Conservation (phyloP, 306 rosid genomes). For the Begonia peltatifolia region DNA sequence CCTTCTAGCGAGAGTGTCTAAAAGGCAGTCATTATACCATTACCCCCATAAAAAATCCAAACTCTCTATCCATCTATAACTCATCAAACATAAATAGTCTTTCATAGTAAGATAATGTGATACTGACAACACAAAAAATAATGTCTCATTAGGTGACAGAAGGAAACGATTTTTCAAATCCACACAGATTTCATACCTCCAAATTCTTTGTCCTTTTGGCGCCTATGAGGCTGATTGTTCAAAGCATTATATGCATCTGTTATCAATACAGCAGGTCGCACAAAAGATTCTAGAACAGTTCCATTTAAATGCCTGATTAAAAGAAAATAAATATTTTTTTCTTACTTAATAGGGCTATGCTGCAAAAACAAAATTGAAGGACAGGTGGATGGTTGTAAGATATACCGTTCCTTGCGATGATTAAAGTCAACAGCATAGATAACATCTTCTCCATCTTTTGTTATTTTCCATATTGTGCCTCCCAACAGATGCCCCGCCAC, state of each 20-base stretch:
- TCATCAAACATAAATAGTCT: too few species aligned
- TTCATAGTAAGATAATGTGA: too few species aligned
- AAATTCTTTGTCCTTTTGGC: slow-evolving; percentile 85
- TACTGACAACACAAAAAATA: too few species aligned
- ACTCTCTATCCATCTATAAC: too few species aligned
- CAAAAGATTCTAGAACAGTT: slow-evolving; percentile 69
- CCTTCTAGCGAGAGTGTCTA: too few species aligned
- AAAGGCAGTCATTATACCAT: too few species aligned
- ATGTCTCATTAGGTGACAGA: too few species aligned
- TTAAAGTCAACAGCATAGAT: slow-evolving; percentile 95
- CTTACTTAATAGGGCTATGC: slow-evolving; percentile 1
- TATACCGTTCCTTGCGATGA: slow-evolving; percentile 84
- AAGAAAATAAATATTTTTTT: slow-evolving; percentile 2
- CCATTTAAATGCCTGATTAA: slow-evolving; percentile 88
- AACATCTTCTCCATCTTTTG: slow-evolving; percentile 95
- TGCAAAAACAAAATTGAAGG: slow-evolving; percentile 1
- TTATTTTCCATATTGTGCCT: slow-evolving; percentile 88
- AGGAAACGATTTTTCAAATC: neutral
- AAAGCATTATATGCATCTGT: slow-evolving; percentile 98
- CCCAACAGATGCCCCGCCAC: slow-evolving; percentile 97
- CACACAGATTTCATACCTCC: slow-evolving; percentile 41
- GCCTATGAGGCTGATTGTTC: slow-evolving; percentile 90
- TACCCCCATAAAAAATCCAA: too few species aligned
- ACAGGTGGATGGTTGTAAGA: neutral
- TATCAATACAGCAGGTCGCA: slow-evolving; percentile 89